Percentiles rank a stretch among this genome's conserved stretches.
These are phyloP conservation scores for Chytriomyces sp. DNA, from an alignment of 192 early-diverging fungal species.

Conservation along the genomic window DNA sequence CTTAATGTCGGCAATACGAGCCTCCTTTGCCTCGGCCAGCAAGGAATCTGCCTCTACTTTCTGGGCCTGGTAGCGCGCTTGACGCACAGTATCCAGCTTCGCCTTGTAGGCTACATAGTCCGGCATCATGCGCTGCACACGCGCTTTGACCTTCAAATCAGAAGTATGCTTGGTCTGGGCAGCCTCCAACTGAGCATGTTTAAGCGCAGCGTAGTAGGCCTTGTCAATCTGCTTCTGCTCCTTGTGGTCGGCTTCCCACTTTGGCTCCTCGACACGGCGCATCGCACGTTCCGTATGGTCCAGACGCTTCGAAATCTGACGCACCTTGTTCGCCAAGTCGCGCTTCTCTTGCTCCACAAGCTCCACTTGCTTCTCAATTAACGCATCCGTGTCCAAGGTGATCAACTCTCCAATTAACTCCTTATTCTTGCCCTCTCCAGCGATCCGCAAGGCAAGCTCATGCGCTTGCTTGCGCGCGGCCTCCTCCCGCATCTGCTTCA, in stretches of 20 bases:
- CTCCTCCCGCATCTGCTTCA: conserved; percentile 72
- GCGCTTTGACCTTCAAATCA: conserved; percentile 74
- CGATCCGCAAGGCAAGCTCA: conserved; percentile 77
- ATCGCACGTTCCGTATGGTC: conserved; percentile 94
- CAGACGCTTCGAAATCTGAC: conserved; percentile 70
- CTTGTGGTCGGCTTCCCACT: conserved; percentile 89
- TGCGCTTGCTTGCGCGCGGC: conserved; percentile 81
- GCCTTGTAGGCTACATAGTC: conserved; percentile 72
- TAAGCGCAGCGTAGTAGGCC: conserved; percentile 74
- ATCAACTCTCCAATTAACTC: conserved; percentile 67
- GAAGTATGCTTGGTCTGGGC: conserved; percentile 68
- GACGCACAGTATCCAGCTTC: conserved; percentile 56
- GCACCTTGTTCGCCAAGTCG: conserved; percentile 77
- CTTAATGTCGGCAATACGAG: conserved; percentile 64
- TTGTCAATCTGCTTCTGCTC: conserved; percentile 83
- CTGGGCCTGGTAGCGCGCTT: conserved; percentile 58
- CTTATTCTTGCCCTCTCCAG: conserved; percentile 53
- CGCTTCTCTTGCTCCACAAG: conserved; percentile 87
- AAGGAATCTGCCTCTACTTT: conserved; percentile 58
- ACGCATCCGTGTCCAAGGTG: conserved; percentile 73
- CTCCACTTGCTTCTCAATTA: conserved; percentile 84
- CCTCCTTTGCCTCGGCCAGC: conserved; percentile 74
- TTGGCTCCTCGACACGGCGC: conserved; percentile 87
- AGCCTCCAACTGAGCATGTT: conserved; percentile 68
- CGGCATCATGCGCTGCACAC: conserved; percentile 77